Evolutionary conservation across 108 stramenopile species (phyloP).

Genomic region (Craspedostauros australis): DNA sequence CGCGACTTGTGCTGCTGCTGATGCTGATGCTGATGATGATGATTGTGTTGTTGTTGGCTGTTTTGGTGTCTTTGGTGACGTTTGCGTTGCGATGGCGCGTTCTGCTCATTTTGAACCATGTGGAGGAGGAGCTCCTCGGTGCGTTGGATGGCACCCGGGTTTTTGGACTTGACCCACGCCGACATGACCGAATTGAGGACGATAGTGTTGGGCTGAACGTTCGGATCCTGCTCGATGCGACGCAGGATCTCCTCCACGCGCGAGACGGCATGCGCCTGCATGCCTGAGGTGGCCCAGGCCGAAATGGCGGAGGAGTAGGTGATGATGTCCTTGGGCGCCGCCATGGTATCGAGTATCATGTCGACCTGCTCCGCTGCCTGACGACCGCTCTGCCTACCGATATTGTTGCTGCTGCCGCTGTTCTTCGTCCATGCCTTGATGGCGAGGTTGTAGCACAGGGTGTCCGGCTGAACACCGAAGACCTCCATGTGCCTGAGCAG

Average conservation of each 20-base stretch:
- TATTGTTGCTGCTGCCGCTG: not conserved
- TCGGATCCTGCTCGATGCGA: conserved; percentile 19
- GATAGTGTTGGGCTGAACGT: conserved; percentile 28
- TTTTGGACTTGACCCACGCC: conserved; percentile 34
- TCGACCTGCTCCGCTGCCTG: conserved; percentile 39
- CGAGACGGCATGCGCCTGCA: conserved; percentile 31
- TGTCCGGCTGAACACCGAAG: conserved; percentile 28
- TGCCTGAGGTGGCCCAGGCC: conserved; percentile 36
- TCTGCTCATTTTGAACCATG: no score
- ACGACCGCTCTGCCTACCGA: conserved; percentile 22
- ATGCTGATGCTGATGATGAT: no score
- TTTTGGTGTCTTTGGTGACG: no score
- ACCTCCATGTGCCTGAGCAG: conserved; percentile 29
- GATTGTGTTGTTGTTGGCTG: no score
- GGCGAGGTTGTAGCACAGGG: conserved; percentile 36
- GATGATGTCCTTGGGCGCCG: conserved; percentile 27
- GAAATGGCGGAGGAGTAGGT: conserved; percentile 36
- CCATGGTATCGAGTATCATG: conserved; percentile 34
- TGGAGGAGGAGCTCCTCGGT: conserved; percentile 25
- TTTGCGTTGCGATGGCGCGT: no score
- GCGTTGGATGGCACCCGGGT: conserved; percentile 20
- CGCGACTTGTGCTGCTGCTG: no score
- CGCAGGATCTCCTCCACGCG: conserved; percentile 35
- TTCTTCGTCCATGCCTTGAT: conserved; percentile 33
- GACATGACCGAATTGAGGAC: conserved; percentile 37